Conservation (phyloP, 106 monocot genomes). For the Dactylorhiza incarnata region DNA sequence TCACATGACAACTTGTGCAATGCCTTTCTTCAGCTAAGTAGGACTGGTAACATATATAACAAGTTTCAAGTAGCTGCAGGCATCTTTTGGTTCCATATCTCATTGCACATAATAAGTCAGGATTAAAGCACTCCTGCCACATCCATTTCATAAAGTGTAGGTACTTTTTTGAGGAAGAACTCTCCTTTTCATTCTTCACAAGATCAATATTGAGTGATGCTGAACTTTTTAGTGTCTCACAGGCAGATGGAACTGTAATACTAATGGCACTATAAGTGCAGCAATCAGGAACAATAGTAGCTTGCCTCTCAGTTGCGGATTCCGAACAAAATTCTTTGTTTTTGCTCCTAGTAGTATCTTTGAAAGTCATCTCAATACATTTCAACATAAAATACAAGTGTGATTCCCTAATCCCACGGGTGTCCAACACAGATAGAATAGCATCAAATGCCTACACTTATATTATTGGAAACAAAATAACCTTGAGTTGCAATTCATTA, state of each 20-base stretch:
- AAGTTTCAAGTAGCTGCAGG: constrained; percentile 40
- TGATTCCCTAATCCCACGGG: constrained; percentile 81
- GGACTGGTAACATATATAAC: constrained; percentile 51
- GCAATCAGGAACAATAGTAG: constrained; percentile 27
- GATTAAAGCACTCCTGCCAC: constrained; percentile 60
- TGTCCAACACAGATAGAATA: constrained; percentile 66
- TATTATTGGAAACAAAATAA: neutral
- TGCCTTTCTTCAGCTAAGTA: constrained; percentile 68
- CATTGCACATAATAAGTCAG: constrained; percentile 44
- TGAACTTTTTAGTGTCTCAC: constrained; percentile 36
- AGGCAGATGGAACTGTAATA: constrained; percentile 22
- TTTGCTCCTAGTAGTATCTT: constrained; percentile 45
- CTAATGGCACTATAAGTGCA: constrained; percentile 50
- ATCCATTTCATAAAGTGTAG: constrained; percentile 55
- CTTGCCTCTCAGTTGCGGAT: neutral
- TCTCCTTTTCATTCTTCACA: constrained; percentile 55
- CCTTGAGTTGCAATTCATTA: neutral
- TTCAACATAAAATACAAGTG: constrained; percentile 82
- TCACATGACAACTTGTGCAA: constrained; percentile 64
- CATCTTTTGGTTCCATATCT: constrained; percentile 79
- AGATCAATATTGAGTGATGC: constrained; percentile 65
- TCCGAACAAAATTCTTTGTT: neutral
- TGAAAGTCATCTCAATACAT: constrained; percentile 68
- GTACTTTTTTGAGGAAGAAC: constrained; percentile 49
- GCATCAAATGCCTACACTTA: constrained; percentile 76